Evolutionary conservation across 2,329 filamentous ascomycete species (phyloP), one percentile per base, ranked within the genome.

Genomic region (Pseudogymnoascus sp.): DNA sequence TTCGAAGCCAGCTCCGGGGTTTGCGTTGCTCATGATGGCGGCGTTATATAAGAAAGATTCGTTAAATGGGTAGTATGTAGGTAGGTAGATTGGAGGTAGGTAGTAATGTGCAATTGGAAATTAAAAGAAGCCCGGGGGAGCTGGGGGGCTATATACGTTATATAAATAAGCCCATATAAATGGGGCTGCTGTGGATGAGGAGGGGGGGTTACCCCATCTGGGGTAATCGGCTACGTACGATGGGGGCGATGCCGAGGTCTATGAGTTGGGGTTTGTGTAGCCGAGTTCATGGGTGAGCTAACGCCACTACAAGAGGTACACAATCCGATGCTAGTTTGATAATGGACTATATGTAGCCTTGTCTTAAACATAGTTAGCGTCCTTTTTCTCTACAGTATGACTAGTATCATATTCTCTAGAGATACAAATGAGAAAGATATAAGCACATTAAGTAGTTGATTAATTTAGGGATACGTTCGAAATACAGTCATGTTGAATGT

Each of bases 1-100:
- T 76, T 95, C 85, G 77, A 93, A 92, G 71, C 91, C 91, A 73
- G 80, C 84, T 69, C 85, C 84, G 66, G 73, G 73, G 36, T 11
- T 11, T 37, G 28, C 53, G 23, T 44, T 59, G 59, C 59, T 42
- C 59, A 61, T 61, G 53, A 21, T 59, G 34, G 28, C 28, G 53
- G 53, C 36, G 5, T 3, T 59, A 6, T 59, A 21, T 16, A 31
- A 40, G 7, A 8, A 8, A 16, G 21, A 40, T 12, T 23, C 40
- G 40, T 44, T 44, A 44, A 44, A 44, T 12, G 16, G 14, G 40
- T 44, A 23, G 23, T 44, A 23, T 10, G 11, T 44, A 44, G 18
- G n/a, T n/a, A n/a, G n/a, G 18, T 23, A 46, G 18, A 23, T 46
- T 12, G 11, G 1, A 46, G 18, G 40, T 44, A 23, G 18, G 11